A percentile compares a stretch with the other conserved stretches of the same genome.
phyloP scores from a whole-genome alignment of 208 protist genomes.

The Wallacemonas collosoma region DNA sequence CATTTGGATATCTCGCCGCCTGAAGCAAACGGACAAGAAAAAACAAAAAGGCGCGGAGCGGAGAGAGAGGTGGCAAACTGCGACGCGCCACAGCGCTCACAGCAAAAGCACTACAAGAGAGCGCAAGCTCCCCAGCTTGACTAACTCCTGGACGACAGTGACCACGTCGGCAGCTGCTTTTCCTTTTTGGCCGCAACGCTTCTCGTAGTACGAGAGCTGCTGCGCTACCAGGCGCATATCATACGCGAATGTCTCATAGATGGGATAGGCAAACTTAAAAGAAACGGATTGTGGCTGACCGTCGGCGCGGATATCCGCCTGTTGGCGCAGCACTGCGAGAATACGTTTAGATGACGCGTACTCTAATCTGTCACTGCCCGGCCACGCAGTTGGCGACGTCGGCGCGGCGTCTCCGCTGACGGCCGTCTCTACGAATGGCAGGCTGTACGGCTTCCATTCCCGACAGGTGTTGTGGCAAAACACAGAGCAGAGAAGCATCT shows the following conservation, averaged over 20 bases:
- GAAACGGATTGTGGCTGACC: neutral
- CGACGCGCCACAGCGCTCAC: neutral
- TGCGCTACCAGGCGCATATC: neutral
- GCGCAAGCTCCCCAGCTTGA: neutral
- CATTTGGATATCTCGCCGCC: no score
- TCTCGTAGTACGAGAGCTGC: neutral
- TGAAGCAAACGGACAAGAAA: neutral
- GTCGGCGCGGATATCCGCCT: neutral
- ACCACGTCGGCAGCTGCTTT: neutral
- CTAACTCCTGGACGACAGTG: neutral
- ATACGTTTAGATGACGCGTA: neutral
- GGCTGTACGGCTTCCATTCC: neutral
- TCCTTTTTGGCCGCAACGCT: neutral
- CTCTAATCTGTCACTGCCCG: neutral
- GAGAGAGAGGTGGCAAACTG: neutral
- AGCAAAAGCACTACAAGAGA: neutral
- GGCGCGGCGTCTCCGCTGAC: neutral
- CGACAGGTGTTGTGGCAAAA: neutral
- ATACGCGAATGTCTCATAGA: constrained; percentile 4
- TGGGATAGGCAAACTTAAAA: neutral
- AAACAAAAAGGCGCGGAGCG: neutral
- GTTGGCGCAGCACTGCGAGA: neutral
- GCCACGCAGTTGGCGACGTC: neutral
- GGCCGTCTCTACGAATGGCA: neutral
- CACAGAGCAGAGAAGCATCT: neutral